Evolutionary conservation across 2,329 filamentous ascomycete genomes (phyloP).

Genomic region (Phaeosphaeria sp.): DNA sequence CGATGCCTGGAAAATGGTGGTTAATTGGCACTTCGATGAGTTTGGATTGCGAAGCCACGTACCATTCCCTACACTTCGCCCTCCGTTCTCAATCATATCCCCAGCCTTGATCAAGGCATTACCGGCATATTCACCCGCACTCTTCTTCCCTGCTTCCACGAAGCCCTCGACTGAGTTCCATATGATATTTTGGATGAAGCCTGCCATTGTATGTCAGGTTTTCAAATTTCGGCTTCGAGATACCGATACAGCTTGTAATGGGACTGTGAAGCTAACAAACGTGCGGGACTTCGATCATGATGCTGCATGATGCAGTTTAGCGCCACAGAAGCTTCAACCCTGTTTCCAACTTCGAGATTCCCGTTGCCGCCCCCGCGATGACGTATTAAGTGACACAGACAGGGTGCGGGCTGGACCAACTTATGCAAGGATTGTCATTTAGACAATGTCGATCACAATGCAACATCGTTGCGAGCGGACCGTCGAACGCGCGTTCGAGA

Average conservation of each 20-base stretch:
- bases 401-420: constrained; percentile 11
- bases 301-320: constrained; percentile 15
- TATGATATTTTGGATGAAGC: constrained; percentile 47
- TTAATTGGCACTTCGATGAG: background rate
- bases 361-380: constrained; percentile 29
- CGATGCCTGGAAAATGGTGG: constrained; percentile 24
- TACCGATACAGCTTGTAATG: background rate
- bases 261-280: background rate
- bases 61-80: constrained; percentile 42
- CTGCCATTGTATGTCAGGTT: constrained; percentile 26
- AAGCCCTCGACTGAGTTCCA: constrained; percentile 48
- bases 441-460: background rate
- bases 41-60: constrained; percentile 6
- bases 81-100: constrained; percentile 44
- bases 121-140: constrained; percentile 47
- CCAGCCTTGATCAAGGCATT: constrained; percentile 48
- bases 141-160: constrained; percentile 45
- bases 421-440: constrained; percentile 4
- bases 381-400: constrained; percentile 36
- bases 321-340: constrained; percentile 32
- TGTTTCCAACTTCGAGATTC: constrained; percentile 27
- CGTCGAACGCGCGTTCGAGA: background rate
- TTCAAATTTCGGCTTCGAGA: background rate
- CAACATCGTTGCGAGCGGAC: background rate
- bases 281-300: constrained; percentile 17